A percentile compares a stretch with the other conserved stretches of the same genome.
Evolutionary conservation across 2,329 filamentous ascomycete species (phyloP).

Genomic region (Ophiocordyceps unilateralis): DNA sequence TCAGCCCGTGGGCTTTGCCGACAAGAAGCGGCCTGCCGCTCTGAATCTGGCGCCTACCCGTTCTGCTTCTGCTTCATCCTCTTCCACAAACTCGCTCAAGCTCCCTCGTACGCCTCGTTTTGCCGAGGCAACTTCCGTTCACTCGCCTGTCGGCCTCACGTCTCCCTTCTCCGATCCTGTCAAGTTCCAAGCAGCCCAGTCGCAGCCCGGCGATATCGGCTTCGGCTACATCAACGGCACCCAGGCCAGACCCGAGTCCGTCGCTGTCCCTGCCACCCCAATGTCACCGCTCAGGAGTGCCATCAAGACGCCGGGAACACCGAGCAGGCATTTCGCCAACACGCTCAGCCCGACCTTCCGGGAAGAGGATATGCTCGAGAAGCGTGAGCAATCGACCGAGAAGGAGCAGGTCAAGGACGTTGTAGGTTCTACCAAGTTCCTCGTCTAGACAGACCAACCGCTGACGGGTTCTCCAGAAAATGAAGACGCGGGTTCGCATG

Average conservation of each 20-base stretch:
- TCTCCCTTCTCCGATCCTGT: conserved; percentile 45
- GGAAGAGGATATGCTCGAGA: conserved; percentile 76
- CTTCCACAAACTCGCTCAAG: conserved; percentile 41
- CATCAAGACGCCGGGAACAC: conserved; percentile 71
- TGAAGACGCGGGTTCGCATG: conserved; percentile 78
- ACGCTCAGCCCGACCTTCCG: conserved; percentile 81
- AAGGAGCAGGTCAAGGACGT: conserved; percentile 76
- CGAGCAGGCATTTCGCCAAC: conserved; percentile 54
- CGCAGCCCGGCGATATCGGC: conserved; percentile 71
- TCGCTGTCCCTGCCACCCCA: conserved; percentile 49
- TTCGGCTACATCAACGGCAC: conserved; percentile 74
- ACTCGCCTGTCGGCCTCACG: conserved; percentile 52
- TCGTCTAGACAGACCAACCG: conserved; percentile 3
- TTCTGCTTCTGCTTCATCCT: conserved; percentile 30
- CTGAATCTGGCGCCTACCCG: conserved; percentile 34
- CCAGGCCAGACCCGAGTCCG: conserved; percentile 28
- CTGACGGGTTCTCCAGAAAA: conserved; percentile 43
- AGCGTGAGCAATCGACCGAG: conserved; percentile 64
- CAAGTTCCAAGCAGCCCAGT: conserved; percentile 35
- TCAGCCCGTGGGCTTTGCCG: conserved; percentile 23
- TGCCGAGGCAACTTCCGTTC: conserved; percentile 61
- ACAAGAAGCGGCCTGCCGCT: conserved; percentile 38
- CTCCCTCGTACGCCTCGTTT: conserved; percentile 61
- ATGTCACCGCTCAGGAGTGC: conserved; percentile 77
- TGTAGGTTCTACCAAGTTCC: conserved; percentile 37